Conservation (phyloP, 1,284 basidiomycete genomes). For the Ceratobasidium theobromae region DNA sequence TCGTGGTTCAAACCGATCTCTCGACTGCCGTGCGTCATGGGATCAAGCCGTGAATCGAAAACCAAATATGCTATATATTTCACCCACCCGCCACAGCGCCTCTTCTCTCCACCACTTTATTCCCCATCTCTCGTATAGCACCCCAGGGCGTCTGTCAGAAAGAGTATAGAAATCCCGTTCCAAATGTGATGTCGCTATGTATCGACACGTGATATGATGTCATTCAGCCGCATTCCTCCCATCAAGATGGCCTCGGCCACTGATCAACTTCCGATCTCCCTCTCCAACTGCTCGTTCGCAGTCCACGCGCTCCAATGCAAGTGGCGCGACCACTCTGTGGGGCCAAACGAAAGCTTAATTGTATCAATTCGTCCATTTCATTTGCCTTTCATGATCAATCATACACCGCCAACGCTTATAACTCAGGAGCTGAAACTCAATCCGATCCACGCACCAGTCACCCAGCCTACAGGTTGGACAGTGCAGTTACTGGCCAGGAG, state of each 20-base stretch:
- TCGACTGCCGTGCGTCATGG: constrained; percentile 25
- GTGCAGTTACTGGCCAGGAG: constrained; percentile 44
- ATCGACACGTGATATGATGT: constrained; percentile 24
- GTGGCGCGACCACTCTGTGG: too few relatives aligned
- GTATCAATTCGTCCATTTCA: too few relatives aligned
- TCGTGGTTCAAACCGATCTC: constrained; percentile 30
- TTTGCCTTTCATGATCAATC: too few relatives aligned
- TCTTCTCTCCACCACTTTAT: background rate
- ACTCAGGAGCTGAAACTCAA: too few relatives aligned
- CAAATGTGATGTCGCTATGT: background rate
- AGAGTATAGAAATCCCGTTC: background rate
- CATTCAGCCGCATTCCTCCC: background rate
- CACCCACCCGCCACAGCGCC: constrained; percentile 1
- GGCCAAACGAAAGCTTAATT: too few relatives aligned
- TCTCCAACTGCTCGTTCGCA: too few relatives aligned
- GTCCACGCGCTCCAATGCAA: too few relatives aligned
- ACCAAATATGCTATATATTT: background rate
- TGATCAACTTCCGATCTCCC: background rate
- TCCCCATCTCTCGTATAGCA: background rate
- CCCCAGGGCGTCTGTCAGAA: background rate
- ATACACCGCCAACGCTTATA: too few relatives aligned
- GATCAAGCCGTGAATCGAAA: constrained; percentile 22
- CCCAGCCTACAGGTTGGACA: constrained; percentile 39
- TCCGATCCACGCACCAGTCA: background rate
- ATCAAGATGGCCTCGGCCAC: background rate